Percentiles rank a stretch among this genome's conserved stretches.
These are phyloP conservation scores for Leptodermis oblonga DNA, from an alignment of 257 asterid genomes.

Conservation along the genomic window DNA sequence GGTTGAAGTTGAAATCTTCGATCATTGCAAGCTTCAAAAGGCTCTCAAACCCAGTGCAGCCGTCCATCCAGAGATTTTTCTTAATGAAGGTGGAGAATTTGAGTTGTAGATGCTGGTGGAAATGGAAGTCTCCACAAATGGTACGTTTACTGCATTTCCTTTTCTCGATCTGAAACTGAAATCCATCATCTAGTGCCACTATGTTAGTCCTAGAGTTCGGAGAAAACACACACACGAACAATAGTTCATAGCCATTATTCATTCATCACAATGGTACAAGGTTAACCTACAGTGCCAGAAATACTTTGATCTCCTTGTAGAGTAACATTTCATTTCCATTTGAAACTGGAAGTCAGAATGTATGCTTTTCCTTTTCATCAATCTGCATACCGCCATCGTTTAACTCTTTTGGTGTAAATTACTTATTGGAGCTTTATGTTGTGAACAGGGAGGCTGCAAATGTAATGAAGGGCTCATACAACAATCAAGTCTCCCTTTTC, in stretches of 20 bases:
- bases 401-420: neutral
- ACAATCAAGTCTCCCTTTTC: neutral
- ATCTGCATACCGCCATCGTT: no score
- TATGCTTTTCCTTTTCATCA: neutral
- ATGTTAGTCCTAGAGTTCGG: neutral
- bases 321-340: neutral
- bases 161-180: neutral
- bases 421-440: no score
- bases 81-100: conserved; percentile 30
- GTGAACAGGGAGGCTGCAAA: neutral
- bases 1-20: conserved; percentile 73
- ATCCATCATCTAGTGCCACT: neutral
- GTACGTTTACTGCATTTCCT: neutral
- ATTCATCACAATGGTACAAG: neutral
- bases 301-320: neutral
- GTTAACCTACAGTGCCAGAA: neutral
- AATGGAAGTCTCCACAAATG: neutral
- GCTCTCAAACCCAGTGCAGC: conserved; percentile 63
- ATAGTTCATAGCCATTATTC: no score
- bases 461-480: neutral
- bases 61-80: conserved; percentile 53
- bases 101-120: conserved; percentile 8
- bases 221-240: neutral
- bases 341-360: no score
- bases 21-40: conserved; percentile 71